These are phyloP conservation scores for Asterophora lycoperdoides DNA, from an alignment of 768 basidiomycete species.

Conservation along the genomic window DNA sequence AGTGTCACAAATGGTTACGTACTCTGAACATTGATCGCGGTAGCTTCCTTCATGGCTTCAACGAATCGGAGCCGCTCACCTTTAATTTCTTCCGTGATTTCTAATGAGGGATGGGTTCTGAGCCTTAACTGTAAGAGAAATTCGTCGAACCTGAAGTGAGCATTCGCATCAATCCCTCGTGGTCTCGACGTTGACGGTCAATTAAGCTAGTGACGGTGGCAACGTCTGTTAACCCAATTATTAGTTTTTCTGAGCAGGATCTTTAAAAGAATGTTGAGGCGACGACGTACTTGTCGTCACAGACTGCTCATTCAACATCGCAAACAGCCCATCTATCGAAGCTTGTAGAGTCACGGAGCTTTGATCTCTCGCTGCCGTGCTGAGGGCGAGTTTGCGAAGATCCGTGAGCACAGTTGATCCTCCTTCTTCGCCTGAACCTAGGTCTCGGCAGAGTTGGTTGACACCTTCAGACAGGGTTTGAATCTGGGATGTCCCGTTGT, in stretches of 20 bases:
- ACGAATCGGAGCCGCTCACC: slow-evolving; percentile 84
- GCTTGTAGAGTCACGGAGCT: slow-evolving; percentile 34
- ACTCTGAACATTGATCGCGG: slow-evolving; percentile 83
- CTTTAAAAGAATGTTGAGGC: neutral
- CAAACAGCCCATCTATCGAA: slow-evolving; percentile 35
- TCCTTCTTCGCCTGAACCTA: slow-evolving; percentile 34
- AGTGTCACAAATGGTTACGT: slow-evolving; percentile 13
- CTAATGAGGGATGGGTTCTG: slow-evolving; percentile 36
- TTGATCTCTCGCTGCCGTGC: slow-evolving; percentile 32
- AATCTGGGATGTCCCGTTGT: slow-evolving; percentile 70
- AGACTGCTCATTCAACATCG: slow-evolving; percentile 23
- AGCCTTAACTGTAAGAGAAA: neutral
- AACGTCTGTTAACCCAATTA: slow-evolving; percentile 2
- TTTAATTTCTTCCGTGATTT: slow-evolving; percentile 78
- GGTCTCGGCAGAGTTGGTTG: slow-evolving; percentile 52
- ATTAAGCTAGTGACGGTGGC: slow-evolving; percentile 50
- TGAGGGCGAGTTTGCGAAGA: slow-evolving; percentile 32
- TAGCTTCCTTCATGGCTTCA: slow-evolving; percentile 94
- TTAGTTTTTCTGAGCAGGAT: neutral
- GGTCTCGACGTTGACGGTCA: slow-evolving; percentile 66
- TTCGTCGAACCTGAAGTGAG: slow-evolving; percentile 53
- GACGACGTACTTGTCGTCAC: slow-evolving; percentile 16
- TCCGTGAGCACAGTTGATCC: slow-evolving; percentile 29
- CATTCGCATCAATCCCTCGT: slow-evolving; percentile 63
- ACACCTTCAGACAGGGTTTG: slow-evolving; percentile 56